Conservation (phyloP, 1,284 basidiomycete species). For the Anthracocystis setariae region DNA sequence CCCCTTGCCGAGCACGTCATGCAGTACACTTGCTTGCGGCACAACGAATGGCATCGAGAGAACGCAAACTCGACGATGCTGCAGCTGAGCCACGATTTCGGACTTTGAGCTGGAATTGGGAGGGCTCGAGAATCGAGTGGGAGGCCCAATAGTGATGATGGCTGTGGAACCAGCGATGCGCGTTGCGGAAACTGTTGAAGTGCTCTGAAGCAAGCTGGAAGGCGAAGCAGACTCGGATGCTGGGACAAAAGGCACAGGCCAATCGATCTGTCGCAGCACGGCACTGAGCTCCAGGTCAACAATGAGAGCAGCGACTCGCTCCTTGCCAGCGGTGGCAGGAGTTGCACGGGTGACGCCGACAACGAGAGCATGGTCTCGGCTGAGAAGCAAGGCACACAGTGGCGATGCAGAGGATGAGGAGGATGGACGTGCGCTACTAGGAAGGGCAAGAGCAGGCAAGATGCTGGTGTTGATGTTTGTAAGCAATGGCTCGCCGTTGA, state of each 20-base stretch:
- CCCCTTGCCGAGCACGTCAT: slow-evolving; percentile 46
- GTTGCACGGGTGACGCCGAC: slow-evolving; percentile 24
- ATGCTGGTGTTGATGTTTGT: slow-evolving; percentile 11
- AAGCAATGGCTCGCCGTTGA: slow-evolving; percentile 24
- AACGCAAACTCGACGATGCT: slow-evolving; percentile 35
- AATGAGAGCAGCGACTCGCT: slow-evolving; percentile 36
- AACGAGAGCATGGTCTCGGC: slow-evolving; percentile 37
- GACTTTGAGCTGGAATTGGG: slow-evolving; percentile 23
- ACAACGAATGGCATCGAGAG: slow-evolving; percentile 36
- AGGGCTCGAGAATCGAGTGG: slow-evolving; percentile 11
- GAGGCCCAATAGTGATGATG: slow-evolving; percentile 32
- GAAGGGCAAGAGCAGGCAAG: slow-evolving; percentile 17
- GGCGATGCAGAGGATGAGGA: slow-evolving; percentile 31
- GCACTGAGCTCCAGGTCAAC: slow-evolving; percentile 43
- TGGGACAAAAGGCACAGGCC: slow-evolving; percentile 33
- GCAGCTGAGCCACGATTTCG: slow-evolving; percentile 25
- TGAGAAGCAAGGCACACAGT: slow-evolving; percentile 34
- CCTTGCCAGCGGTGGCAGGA: slow-evolving; percentile 27
- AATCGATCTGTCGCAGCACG: slow-evolving; percentile 38
- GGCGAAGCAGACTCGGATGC: slow-evolving; percentile 8
- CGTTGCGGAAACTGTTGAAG: slow-evolving; percentile 29
- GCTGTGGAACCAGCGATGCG: slow-evolving; percentile 44
- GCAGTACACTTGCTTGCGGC: slow-evolving; percentile 40
- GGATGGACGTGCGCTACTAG: slow-evolving; percentile 21
- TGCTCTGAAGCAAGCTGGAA: slow-evolving; percentile 21